Conservation (phyloP, 1,284 basidiomycete species). For the Cryptococcus jaspeensis region DNA sequence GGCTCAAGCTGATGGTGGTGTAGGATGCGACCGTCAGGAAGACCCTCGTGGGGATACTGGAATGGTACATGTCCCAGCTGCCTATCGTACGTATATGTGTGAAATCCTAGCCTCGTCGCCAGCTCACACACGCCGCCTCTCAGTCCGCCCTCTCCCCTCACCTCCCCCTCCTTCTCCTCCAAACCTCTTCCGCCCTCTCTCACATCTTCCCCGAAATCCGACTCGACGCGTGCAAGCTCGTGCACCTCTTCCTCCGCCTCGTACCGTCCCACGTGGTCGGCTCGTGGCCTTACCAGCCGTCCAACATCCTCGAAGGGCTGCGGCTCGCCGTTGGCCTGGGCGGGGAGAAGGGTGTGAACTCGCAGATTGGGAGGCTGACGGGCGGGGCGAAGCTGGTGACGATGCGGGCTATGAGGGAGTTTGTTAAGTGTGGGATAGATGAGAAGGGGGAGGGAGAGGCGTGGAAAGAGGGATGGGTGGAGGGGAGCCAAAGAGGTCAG, state of each 20-base stretch:
- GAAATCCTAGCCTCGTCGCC: background rate
- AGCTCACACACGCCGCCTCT: no score
- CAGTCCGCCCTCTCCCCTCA: constrained; percentile 69
- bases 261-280: constrained; percentile 67
- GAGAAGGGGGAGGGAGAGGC: background rate
- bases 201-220: constrained; percentile 94
- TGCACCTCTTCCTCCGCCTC: constrained; percentile 73
- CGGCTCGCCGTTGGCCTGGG: constrained; percentile 46
- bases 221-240: constrained; percentile 79
- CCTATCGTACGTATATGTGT: constrained; percentile 56
- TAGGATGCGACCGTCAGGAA: constrained; percentile 55
- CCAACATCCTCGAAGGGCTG: constrained; percentile 47
- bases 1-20: background rate
- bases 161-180: constrained; percentile 71
- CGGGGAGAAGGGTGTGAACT: constrained; percentile 41
- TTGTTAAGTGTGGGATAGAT: constrained; percentile 31
- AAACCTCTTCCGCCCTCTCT: constrained; percentile 84
- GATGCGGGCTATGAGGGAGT: constrained; percentile 40
- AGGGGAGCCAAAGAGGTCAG: background rate
- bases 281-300: constrained; percentile 59
- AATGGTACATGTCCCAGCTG: constrained; percentile 70
- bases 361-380: constrained; percentile 35
- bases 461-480: constrained; percentile 17
- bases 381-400: constrained; percentile 39
- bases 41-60: constrained; percentile 53